phyloP scores from a whole-genome alignment of 2,329 filamentous ascomycete species.

The Paracamarosporium sp. region DNA sequence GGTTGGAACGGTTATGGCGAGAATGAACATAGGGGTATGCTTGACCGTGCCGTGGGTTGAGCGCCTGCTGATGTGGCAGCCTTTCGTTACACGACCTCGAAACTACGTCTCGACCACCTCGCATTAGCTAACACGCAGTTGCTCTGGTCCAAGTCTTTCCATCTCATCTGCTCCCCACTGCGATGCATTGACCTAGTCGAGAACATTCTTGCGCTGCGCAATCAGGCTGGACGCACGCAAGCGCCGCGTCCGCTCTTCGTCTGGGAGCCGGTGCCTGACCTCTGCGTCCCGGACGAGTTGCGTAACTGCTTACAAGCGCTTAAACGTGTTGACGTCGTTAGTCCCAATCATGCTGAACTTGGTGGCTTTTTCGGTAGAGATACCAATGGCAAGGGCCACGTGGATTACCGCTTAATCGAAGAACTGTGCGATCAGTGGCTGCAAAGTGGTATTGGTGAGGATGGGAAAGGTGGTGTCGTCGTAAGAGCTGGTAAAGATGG shows the following conservation, averaged over 20 bases:
- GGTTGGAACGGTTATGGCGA: constrained; percentile 91
- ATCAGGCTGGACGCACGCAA: constrained; percentile 31
- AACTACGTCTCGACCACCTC: constrained; percentile 76
- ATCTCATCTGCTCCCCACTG: constrained; percentile 82
- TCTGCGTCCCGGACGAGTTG: constrained; percentile 74
- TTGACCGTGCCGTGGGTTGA: background rate
- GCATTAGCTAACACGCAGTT: constrained; percentile 70
- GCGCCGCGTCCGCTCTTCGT: constrained; percentile 73
- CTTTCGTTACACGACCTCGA: constrained; percentile 89
- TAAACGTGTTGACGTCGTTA: constrained; percentile 64
- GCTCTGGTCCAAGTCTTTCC: constrained; percentile 77
- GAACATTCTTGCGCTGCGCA: constrained; percentile 67
- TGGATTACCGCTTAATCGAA: constrained; percentile 50
- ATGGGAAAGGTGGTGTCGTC: constrained; percentile 64
- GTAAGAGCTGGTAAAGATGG: constrained; percentile 75
- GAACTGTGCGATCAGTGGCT: constrained; percentile 48
- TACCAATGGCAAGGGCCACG: constrained; percentile 39
- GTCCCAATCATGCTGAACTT: constrained; percentile 90
- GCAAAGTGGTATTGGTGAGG: constrained; percentile 41
- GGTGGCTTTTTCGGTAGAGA: constrained; percentile 76
- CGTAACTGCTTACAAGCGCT: constrained; percentile 61
- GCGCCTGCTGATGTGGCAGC: constrained; percentile 48
- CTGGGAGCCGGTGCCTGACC: constrained; percentile 94
- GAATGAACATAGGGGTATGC: constrained; percentile 66
- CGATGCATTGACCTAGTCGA: constrained; percentile 79